Conservation (phyloP, 192 early-diverging fungal genomes). For the Entomortierella lignicola region DNA sequence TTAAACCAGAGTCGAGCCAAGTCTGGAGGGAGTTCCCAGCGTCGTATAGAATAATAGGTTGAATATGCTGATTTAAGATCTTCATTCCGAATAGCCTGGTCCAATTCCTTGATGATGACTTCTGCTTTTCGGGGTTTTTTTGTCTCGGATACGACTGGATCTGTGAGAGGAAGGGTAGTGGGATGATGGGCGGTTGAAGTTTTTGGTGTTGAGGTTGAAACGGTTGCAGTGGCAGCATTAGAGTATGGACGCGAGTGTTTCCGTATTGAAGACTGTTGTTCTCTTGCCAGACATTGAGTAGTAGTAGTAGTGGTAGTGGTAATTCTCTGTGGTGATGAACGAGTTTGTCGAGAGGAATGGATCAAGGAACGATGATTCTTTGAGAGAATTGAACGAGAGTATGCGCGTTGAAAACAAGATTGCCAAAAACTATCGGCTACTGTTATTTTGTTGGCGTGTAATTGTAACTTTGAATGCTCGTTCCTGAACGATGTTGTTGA, state of each 20-base stretch:
- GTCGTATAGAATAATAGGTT: slow-evolving; percentile 5
- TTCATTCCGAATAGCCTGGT: neutral
- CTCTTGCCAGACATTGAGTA: neutral
- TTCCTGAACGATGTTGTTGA: no score
- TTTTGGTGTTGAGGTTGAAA: neutral
- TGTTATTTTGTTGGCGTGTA: neutral
- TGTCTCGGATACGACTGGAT: no score
- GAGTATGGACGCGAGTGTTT: slow-evolving; percentile 3
- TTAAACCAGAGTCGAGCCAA: neutral
- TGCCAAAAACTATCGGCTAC: slow-evolving; percentile 23
- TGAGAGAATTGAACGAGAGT: slow-evolving; percentile 15
- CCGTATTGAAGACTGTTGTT: neutral
- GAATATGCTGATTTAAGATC: slow-evolving; percentile 7
- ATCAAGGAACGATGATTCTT: neutral
- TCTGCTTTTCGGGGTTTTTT: neutral
- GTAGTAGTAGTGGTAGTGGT: no score
- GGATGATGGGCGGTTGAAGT: neutral
- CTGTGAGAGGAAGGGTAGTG: no score
- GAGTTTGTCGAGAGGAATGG: neutral
- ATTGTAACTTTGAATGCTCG: neutral
- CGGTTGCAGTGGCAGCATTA: slow-evolving; percentile 14
- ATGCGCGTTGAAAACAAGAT: slow-evolving; percentile 30
- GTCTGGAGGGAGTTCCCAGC: neutral
- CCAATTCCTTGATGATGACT: neutral
- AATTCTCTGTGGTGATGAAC: neutral